Evolutionary conservation across 768 basidiomycete species (phyloP).

Genomic region (Dendrothele bispora): DNA sequence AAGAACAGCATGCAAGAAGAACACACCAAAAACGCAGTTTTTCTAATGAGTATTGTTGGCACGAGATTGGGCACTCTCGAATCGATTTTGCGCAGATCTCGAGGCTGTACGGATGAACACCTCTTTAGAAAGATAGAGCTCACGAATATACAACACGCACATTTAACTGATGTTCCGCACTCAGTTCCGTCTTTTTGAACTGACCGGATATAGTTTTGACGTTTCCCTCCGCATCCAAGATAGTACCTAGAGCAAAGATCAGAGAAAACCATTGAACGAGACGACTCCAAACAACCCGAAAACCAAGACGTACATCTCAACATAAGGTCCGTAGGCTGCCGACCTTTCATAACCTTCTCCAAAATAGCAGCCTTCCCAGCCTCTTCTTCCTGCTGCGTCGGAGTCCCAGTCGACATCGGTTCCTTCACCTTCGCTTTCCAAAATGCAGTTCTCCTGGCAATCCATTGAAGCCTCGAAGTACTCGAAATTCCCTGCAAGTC

Average conservation of each 20-base stretch:
- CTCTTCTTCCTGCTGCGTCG: slow-evolving; percentile 60
- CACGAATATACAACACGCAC: slow-evolving; percentile 56
- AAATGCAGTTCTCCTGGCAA: not conserved
- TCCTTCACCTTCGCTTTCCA: too few species aligned
- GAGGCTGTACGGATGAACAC: too few species aligned
- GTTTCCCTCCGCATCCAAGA: slow-evolving; percentile 83
- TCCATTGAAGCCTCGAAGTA: too few species aligned
- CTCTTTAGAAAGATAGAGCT: slow-evolving; percentile 17
- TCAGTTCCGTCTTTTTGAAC: slow-evolving; percentile 89
- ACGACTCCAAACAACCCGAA: slow-evolving; percentile 8
- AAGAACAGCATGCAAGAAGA: slow-evolving; percentile 4
- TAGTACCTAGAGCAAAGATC: slow-evolving; percentile 85
- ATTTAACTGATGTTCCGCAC: slow-evolving; percentile 84
- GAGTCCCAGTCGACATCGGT: slow-evolving; percentile 16
- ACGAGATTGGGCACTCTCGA: slow-evolving; percentile 92
- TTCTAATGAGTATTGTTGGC: slow-evolving; percentile 88
- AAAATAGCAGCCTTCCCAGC: slow-evolving; percentile 70
- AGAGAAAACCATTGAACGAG: slow-evolving; percentile 13
- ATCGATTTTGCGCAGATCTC: slow-evolving; percentile 97
- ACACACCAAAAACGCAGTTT: slow-evolving; percentile 83
- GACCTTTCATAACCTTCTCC: slow-evolving; percentile 84
- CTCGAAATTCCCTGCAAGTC: too few species aligned
- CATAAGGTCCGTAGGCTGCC: slow-evolving; percentile 88
- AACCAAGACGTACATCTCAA: slow-evolving; percentile 71
- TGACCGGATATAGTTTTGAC: slow-evolving; percentile 87